A percentile compares a stretch with the other conserved stretches of the same genome.
Evolutionary conservation across 169 alveolate genomes (phyloP).

Genomic region (Plasmodium gonderi): DNA sequence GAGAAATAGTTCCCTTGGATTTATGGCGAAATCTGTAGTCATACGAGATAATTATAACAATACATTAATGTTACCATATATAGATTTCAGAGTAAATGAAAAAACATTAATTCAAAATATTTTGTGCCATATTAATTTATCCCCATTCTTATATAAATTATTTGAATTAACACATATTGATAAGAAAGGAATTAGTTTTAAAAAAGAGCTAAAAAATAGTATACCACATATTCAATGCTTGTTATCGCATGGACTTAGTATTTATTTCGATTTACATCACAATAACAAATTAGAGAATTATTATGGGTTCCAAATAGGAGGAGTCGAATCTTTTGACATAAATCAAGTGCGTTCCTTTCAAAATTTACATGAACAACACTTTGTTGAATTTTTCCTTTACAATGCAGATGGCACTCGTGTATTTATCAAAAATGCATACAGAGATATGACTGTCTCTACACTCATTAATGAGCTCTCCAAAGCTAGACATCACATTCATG

Average conservation of each 20-base stretch:
- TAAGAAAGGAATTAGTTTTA: constrained; percentile 41
- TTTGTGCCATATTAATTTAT: constrained; percentile 30
- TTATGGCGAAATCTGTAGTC: constrained; percentile 61
- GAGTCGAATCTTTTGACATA: constrained; percentile 28
- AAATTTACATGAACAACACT: constrained; percentile 49
- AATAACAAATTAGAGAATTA: constrained; percentile 25
- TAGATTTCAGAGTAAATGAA: constrained; percentile 45
- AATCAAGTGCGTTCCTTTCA: constrained; percentile 61
- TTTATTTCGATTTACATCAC: constrained; percentile 53
- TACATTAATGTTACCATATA: constrained; percentile 33
- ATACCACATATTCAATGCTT: constrained; percentile 74
- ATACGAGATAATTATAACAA: constrained; percentile 41
- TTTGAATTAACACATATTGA: constrained; percentile 63
- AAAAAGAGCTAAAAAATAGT: constrained; percentile 40
- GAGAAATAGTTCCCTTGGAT: constrained; percentile 65
- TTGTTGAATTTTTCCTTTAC: constrained; percentile 41
- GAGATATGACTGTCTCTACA: constrained; percentile 51
- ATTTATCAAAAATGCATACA: constrained; percentile 45
- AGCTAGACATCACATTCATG: constrained; percentile 58
- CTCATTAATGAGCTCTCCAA: constrained; percentile 60
- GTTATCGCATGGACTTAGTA: constrained; percentile 48
- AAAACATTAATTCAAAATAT: constrained; percentile 65
- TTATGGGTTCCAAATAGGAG: constrained; percentile 38
- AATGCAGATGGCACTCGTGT: constrained; percentile 33
- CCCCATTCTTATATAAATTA: constrained; percentile 65